These are phyloP conservation scores for Phialophora macrospora DNA, from an alignment of 2,329 filamentous ascomycete species.

Conservation along the genomic window DNA sequence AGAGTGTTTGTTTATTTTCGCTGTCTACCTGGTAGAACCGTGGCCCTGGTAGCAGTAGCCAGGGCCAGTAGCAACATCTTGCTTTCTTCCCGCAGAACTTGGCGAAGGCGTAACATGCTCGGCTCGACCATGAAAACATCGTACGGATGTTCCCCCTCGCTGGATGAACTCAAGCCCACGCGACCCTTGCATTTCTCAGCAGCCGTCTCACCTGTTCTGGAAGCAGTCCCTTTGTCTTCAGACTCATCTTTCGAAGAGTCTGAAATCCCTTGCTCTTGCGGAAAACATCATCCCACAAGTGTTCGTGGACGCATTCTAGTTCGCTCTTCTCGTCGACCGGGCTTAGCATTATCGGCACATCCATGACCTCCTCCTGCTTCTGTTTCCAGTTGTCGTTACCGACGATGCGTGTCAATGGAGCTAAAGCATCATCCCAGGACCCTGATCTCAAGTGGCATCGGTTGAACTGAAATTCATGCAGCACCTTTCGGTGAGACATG, in stretches of 20 bases:
- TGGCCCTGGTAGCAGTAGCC: conserved; percentile 35
- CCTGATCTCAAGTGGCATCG: conserved; percentile 72
- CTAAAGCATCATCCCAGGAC: conserved; percentile 82
- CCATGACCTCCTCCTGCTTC: conserved; percentile 46
- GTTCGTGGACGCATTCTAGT: conserved; percentile 40
- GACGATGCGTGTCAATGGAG: conserved; percentile 62
- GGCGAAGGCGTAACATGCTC: too few species aligned
- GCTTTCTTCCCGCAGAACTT: not conserved
- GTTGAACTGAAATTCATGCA: conserved; percentile 80
- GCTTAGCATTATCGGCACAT: conserved; percentile 48
- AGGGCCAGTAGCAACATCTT: conserved; percentile 12
- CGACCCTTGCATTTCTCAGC: conserved; percentile 30
- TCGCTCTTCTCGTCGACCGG: conserved; percentile 39
- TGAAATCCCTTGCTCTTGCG: conserved; percentile 31
- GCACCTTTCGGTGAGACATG: conserved; percentile 66
- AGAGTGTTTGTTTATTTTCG: conserved; percentile 9
- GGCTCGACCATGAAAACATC: not conserved
- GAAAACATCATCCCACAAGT: conserved; percentile 39
- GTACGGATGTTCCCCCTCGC: not conserved
- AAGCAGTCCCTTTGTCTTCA: conserved; percentile 34
- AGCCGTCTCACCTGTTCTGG: conserved; percentile 35
- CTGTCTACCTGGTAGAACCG: not conserved
- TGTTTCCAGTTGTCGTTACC: conserved; percentile 47
- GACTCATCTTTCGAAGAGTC: conserved; percentile 31
- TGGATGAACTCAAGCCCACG: conserved; percentile 28